These are phyloP conservation scores for Chaetoceros tenuissimus DNA, from an alignment of 108 stramenopile species.

Conservation along the genomic window DNA sequence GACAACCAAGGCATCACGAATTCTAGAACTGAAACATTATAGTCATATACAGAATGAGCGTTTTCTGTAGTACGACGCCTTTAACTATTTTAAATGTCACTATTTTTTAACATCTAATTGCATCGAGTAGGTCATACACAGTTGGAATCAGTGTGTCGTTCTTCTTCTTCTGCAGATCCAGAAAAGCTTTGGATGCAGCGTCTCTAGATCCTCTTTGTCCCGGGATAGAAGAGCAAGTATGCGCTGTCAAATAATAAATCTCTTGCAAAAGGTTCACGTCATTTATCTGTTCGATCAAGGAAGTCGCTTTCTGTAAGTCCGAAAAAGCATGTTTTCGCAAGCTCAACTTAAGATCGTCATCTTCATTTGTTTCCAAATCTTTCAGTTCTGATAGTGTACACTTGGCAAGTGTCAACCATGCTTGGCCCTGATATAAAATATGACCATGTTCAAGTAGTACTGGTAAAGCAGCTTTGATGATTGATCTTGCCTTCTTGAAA, in stretches of 20 bases:
- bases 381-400: constrained; percentile 17
- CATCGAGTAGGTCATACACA: no score
- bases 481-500: constrained; percentile 41
- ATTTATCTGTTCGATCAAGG: constrained; percentile 45
- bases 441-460: constrained; percentile 56
- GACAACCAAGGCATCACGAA: no score
- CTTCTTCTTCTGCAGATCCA: constrained; percentile 4
- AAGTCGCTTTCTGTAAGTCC: constrained; percentile 16
- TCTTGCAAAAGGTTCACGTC: constrained; percentile 42
- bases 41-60: no score
- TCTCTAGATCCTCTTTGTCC: constrained; percentile 12
- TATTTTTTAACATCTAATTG: no score
- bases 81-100: no score
- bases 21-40: no score
- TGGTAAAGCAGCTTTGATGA: constrained; percentile 50
- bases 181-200: constrained; percentile 19
- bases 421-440: constrained; percentile 57
- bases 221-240: constrained; percentile 24
- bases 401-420: constrained; percentile 64
- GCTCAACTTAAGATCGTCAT: no score
- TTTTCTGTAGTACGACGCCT: no score
- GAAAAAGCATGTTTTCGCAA: constrained; percentile 16
- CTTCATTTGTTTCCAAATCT: background rate
- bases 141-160: no score
- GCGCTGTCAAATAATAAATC: constrained; percentile 58